Evolutionary conservation across 1,139 yeast species (phyloP), one percentile per base, ranked within the genome.

Genomic region (Pichia sp.): DNA sequence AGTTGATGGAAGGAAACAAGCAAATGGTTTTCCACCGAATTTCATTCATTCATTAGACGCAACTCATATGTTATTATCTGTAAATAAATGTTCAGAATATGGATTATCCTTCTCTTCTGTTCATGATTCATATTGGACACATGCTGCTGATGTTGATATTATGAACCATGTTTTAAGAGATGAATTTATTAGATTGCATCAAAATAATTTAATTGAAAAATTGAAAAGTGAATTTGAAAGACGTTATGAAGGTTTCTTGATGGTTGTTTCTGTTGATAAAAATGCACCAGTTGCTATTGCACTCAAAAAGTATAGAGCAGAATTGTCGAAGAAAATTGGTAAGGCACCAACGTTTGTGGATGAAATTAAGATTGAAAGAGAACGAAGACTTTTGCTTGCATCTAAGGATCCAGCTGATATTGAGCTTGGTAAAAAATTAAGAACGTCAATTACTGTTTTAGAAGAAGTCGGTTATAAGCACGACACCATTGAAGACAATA

Each of bases 111-210:
- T 94, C 71, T 97, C 98, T 0, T 82, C 97, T 0, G 99, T 92
- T 30, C 99, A 92, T 65, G 99, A 92, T 64, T 90, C 97, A 1
- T 92, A 87, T 63, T 92, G 99, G 99, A 89, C 98, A 0, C 98
- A 94, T 64, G 97, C 98, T 1, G 70, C 79, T 35, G 94, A 87
- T 60, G 80, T 92, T 30, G 83, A 81, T 52, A 61, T 57, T 7
- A 83, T 92, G 94, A 87, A 82, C 62, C 59, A 57, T n/a, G 69
- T 75, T 40, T 69, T 92, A 51, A 78, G 99, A 60, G 80, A 84
- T 36, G 81, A 87, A 49, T 92, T 92, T 64, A 84, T 92, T 50
- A 68, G 74, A 40, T 70, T 92, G 49, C 97, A 92, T 63, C 76
- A 76, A 48, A 80, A 76, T 28, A 82, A 89, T 63, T 69, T 90